Evolutionary conservation across 2,329 filamentous ascomycete genomes (phyloP), one percentile per base, ranked within the genome.

Genomic region (Phyllosticta citribraziliensis): DNA sequence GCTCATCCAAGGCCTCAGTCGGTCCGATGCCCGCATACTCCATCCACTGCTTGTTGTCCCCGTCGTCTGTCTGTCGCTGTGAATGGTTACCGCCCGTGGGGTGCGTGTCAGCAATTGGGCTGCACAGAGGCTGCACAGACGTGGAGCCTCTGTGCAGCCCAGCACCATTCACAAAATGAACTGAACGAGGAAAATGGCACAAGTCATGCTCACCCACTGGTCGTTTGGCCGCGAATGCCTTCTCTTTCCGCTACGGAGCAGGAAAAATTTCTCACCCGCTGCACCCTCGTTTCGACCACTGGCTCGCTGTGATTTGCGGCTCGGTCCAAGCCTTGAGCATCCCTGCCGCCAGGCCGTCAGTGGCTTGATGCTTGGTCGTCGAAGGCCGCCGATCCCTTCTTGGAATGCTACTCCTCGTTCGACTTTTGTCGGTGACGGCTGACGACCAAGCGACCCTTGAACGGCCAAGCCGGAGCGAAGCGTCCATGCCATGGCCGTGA

Each of bases 401-500:
- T 60, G 57, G 33, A 40, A 40, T 40, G 33, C 33, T 40, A 40
- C 33, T 40, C 33, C 10, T 40, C 33, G 33, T 40, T 40, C 33
- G 33, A 40, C 58, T 55, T 22, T 60, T 33, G 27, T 60, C 58
- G 58, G 58, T 55, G 58, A 60, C 55, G 58, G 52, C 17, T 19
- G 22, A 24, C 52, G 25, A 25, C 51, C 50, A 40, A 24, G 30
- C 27, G 51, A 20, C 19, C 12, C 47, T 11, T 25, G 47, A 40
- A 40, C 11, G 33, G 33, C 33, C 33, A 40, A 40, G 33, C 10
- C 33, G 33, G 33, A 40, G 27, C 27, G 27, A 30, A 30, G 27
- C 27, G 27, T 17, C 14, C 4, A 22, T 22, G 22, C 22, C 22
- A 22, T 22, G 22, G 3, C 22, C 22, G 22, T 22, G 11, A 17